Base-by-base conservation (phyloP, 352 stramenopile species). In the Aphanomyces invadans region DNA sequence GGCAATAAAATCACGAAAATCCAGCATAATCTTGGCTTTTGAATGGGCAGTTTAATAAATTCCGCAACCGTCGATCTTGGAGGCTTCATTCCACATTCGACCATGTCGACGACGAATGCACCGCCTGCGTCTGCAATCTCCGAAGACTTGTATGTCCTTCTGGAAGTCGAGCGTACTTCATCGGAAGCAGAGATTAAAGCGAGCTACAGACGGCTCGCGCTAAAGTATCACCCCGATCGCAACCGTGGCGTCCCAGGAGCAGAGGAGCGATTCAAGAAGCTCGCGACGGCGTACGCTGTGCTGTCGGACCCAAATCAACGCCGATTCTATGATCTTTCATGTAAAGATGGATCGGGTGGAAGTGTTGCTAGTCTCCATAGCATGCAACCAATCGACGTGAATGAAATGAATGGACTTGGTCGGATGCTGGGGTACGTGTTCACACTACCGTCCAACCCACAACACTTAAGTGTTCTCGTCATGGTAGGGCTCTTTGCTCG, bases 151-250 rank as follows among this genome's bases (percentile, higher is more conserved):
- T 96, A 94, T 69, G 74, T 82, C 44, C 78, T 96, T 52, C 73
- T 99, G 44, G 95, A 95, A 57, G 83, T 96, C 31, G 85, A 92
- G 31, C 89, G 88, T 66, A 82, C 84, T 44, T 77, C 88, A 36
- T 94, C 84, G 36, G 86, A 95, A 72, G 78, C 93, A 60, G 88
- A 96, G 71, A 95, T 96, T 74, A 95, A 95, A 73, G 79, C 74
- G 21, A 81, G 86, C 28, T 96, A 95, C 79, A 81, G 83, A 57
- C 95, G 95, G 74, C 74, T 95, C 45, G 86, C 86, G 64, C 83
- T 95, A 70, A 94, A 95, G 74, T 91, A 89, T 69, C 88, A 96
- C 65, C 88, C 88, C 21, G 88, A 96, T 70, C 84, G 86, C 66
- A 94, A 95, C 54, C 80, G 80, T 25, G 86, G 87, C 67, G 88